phyloP scores from a whole-genome alignment of 108 stramenopile species.

The Schizochytrium sp. region DNA sequence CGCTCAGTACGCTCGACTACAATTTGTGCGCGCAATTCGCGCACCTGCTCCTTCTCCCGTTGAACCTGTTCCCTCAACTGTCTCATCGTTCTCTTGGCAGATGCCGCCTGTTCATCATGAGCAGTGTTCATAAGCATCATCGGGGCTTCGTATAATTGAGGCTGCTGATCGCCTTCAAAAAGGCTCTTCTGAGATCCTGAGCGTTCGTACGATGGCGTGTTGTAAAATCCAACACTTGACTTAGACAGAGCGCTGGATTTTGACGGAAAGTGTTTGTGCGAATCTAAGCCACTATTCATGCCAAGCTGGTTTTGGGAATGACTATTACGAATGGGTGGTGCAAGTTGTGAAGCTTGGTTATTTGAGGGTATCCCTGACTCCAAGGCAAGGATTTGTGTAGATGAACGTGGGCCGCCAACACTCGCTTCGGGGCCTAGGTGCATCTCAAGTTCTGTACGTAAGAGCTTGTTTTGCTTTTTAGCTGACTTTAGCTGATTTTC shows the following conservation, averaged over 20 bases:
- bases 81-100: constrained; percentile 58
- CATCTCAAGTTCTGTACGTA: constrained; percentile 64
- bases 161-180: background rate
- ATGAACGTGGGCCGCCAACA: background rate
- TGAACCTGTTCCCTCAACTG: constrained; percentile 60
- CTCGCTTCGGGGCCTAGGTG: constrained; percentile 1
- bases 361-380: background rate
- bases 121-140: background rate
- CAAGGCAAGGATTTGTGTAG: background rate
- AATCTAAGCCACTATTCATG: background rate
- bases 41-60: constrained; percentile 58
- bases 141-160: background rate
- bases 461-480: constrained; percentile 74
- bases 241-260: background rate
- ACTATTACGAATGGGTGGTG: constrained; percentile 26
- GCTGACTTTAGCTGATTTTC: constrained; percentile 74
- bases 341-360: background rate
- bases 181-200: background rate
- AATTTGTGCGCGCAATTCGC: constrained; percentile 60
- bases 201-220: background rate
- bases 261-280: background rate
- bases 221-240: constrained; percentile 51
- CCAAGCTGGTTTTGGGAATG: constrained; percentile 49
- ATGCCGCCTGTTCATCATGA: constrained; percentile 46
- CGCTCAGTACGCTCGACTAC: constrained; percentile 63